Conservation (phyloP, 768 basidiomycete species). For the Auricularia heimuer region DNA sequence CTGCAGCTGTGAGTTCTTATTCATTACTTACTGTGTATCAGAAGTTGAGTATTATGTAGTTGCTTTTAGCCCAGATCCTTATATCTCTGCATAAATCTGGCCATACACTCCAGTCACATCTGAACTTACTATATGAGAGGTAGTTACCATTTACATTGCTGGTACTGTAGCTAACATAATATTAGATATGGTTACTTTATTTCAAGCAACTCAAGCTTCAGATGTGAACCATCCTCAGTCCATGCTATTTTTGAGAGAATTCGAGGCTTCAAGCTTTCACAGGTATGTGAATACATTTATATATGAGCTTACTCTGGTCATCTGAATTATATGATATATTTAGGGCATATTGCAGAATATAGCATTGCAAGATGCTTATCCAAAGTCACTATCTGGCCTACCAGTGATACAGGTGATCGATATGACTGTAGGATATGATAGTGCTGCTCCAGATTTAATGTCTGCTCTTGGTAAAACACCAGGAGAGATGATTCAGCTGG, state of each 20-base stretch:
- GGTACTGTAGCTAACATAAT: conserved; percentile 45
- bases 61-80: conserved; percentile 55
- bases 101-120: conserved; percentile 42
- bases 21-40: not conserved
- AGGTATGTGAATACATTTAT: conserved; percentile 14
- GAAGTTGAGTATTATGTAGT: conserved; percentile 26
- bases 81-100: conserved; percentile 38
- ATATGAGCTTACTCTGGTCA: not conserved
- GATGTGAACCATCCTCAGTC: conserved; percentile 54
- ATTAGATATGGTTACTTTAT: conserved; percentile 47
- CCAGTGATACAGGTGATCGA: conserved; percentile 58
- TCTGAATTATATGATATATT: conserved; percentile 3
- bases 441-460: not conserved
- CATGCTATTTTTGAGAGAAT: conserved; percentile 59
- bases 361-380: conserved; percentile 32
- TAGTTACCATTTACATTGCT: conserved; percentile 9
- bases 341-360: not conserved
- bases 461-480: not conserved
- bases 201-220: conserved; percentile 20
- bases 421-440: conserved; percentile 47
- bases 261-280: conserved; percentile 41
- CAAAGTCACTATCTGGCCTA: conserved; percentile 49
- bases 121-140: conserved; percentile 33
- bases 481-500: not conserved
- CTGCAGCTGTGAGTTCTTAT: conserved; percentile 49